Evolutionary conservation across 2,329 filamentous ascomycete genomes (phyloP).

Genomic region (Apiospora koreana): DNA sequence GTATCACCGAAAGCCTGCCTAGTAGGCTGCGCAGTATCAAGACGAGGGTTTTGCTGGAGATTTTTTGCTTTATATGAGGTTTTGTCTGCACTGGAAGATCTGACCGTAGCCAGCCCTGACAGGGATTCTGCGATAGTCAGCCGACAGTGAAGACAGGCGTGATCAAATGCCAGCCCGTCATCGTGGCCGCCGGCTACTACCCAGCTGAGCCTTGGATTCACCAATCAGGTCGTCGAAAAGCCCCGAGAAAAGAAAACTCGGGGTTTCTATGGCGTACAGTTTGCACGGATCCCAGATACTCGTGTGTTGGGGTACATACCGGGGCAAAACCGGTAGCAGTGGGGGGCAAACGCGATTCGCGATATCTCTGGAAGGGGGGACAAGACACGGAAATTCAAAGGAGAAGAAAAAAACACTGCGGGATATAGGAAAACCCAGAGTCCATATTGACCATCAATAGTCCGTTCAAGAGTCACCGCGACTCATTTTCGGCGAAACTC

Average conservation of each 20-base stretch:
- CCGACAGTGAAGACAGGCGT: background rate
- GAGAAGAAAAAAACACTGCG: constrained; percentile 5
- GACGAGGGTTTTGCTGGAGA: constrained; percentile 1
- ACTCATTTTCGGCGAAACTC: background rate
- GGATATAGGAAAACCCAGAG: constrained; percentile 10
- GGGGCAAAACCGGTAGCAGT: background rate
- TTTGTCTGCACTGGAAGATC: constrained; percentile 7
- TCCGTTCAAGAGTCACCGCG: constrained; percentile 1
- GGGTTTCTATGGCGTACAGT: constrained; percentile 1
- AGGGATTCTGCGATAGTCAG: background rate
- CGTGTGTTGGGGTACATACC: background rate
- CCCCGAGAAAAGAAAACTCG: background rate
- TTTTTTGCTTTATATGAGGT: constrained; percentile 8
- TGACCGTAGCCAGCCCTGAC: constrained; percentile 6
- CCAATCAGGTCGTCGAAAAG: background rate
- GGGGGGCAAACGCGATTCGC: constrained; percentile 1
- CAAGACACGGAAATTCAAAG: constrained; percentile 7
- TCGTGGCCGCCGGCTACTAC: background rate
- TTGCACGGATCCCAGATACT: constrained; percentile 4
- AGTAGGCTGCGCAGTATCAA: background rate
- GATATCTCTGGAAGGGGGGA: constrained; percentile 5
- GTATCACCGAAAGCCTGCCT: background rate
- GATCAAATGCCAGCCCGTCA: background rate
- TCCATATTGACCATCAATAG: constrained; percentile 11
- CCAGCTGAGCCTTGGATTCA: background rate